A percentile compares a stretch with the other conserved stretches of the same genome.
These are phyloP conservation scores for Beauveria scarabaeidicola DNA, from an alignment of 2,329 filamentous ascomycete species.

Conservation along the genomic window DNA sequence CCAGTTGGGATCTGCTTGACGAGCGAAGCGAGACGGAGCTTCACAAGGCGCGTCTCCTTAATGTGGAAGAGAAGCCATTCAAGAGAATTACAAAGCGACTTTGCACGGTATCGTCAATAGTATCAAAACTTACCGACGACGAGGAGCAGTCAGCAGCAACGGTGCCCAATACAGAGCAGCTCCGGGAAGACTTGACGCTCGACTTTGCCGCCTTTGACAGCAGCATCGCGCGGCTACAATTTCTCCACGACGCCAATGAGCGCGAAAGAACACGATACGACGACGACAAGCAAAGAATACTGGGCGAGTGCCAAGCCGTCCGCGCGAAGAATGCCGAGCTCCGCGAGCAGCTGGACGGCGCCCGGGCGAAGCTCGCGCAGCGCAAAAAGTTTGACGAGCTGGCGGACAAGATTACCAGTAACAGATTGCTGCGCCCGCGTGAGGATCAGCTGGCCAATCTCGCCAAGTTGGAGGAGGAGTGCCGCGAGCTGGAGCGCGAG, in stretches of 20 bases:
- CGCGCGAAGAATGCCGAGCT: constrained; percentile 66
- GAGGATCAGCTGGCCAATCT: constrained; percentile 74
- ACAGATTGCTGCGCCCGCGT: constrained; percentile 69
- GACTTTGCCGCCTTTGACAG: constrained; percentile 86
- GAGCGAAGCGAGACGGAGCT: constrained; percentile 73
- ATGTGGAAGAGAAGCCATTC: constrained; percentile 88
- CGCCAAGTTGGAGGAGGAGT: constrained; percentile 78
- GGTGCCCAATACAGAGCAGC: constrained; percentile 49
- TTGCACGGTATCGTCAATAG: constrained; percentile 56
- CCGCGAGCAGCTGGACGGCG: constrained; percentile 65
- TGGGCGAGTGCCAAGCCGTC: constrained; percentile 68
- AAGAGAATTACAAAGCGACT: constrained; percentile 80
- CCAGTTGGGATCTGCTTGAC: constrained; percentile 59
- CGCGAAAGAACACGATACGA: constrained; percentile 78
- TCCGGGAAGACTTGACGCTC: constrained; percentile 74
- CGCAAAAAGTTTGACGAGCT: constrained; percentile 83
- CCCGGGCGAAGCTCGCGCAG: constrained; percentile 64
- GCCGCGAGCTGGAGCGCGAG: constrained; percentile 76
- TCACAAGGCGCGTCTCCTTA: constrained; percentile 78
- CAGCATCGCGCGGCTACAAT: constrained; percentile 79
- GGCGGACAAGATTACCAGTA: constrained; percentile 77
- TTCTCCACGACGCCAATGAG: constrained; percentile 74
- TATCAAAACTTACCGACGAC: constrained; percentile 25
- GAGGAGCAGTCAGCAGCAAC: constrained; percentile 29
- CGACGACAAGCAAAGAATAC: constrained; percentile 69